Evolutionary conservation across 75 land plant species (phyloP).

Genomic region (Pinus albicaulis): DNA sequence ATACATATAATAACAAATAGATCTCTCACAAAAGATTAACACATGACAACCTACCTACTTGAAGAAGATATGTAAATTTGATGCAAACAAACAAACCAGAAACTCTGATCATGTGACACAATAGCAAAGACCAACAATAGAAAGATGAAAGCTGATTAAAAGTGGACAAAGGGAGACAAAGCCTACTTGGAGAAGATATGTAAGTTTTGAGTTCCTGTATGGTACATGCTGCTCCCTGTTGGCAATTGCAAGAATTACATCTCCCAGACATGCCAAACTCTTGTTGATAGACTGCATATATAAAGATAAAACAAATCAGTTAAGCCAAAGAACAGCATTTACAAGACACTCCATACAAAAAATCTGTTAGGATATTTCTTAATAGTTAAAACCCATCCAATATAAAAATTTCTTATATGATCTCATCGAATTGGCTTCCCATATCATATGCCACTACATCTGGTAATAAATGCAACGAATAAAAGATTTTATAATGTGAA

Average conservation of each 20-base stretch:
- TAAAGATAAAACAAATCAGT: neutral
- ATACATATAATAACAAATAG: too few relatives aligned
- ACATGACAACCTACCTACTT: too few relatives aligned
- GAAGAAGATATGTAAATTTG: too few relatives aligned
- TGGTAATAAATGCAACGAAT: neutral
- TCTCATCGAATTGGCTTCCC: neutral
- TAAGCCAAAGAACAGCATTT: neutral
- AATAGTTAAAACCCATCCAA: neutral
- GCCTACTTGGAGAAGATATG: slow-evolving; percentile 92
- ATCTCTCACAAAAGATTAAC: too few relatives aligned
- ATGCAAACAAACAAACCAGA: slow-evolving; percentile 5
- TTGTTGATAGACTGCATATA: slow-evolving; percentile 84
- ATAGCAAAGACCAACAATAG: neutral
- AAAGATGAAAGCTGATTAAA: neutral
- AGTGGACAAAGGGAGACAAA: neutral
- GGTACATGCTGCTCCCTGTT: slow-evolving; percentile 87
- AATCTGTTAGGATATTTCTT: neutral
- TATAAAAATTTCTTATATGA: neutral
- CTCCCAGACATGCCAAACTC: slow-evolving; percentile 80
- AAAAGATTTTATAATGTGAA: neutral
- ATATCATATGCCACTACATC: neutral
- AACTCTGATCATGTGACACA: neutral
- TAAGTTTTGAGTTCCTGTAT: slow-evolving; percentile 89
- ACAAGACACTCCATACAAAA: neutral
- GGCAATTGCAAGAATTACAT: slow-evolving; percentile 88